Evolutionary conservation across 495 filamentous ascomycete genomes (phyloP), one percentile per base, ranked within the genome.

Genomic region (Xylaria bambusicola): DNA sequence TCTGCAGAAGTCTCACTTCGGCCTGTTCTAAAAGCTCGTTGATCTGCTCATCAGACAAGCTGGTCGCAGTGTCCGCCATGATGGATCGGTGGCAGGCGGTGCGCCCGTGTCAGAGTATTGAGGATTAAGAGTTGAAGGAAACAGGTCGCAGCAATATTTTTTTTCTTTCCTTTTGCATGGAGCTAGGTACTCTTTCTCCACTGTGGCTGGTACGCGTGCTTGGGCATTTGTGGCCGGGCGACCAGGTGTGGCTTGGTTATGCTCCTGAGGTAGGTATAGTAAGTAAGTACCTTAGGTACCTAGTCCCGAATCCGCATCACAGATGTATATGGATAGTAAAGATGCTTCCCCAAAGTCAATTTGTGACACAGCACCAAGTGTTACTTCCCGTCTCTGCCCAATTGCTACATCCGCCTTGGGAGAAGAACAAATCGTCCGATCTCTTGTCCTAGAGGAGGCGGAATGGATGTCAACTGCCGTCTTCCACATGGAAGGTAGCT

Each of bases 61-160:
- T 56, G 23, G 42, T 48, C 35, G 33, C 42, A 58, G 45, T 56
- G 45, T 68, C 65, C 24, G 58, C 68, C 61, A 70, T 60, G 31
- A 33, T 46, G 54, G 26, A 72, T 85, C 90, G 82, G 90, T 87
- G 87, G 82, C 81, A 76, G 78, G 79, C 75, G 67, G 91, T 87
- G 86, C 48, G 60, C 67, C 75, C 63, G 73, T 75, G 67, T 72
- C 50, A 23, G 20, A 35, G 20, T 12, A 42, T 40, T 24, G 4
- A 23, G 13, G 29, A 13, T 49, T 44, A 31, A 33, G 55, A 44
- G 24, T 9, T n/a, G 23, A 49, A 48, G n/a, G 35, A 49, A 17
- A 7, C 29, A 15, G 38, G 57, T 47, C 31, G 23, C 18, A 38
- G 52, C 41, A 61, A 67, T 60, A 62, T 44, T 56, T 59, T 62